Base-by-base conservation (phyloP, 2,329 filamentous ascomycete species). In the Clarireedia hainanense region DNA sequence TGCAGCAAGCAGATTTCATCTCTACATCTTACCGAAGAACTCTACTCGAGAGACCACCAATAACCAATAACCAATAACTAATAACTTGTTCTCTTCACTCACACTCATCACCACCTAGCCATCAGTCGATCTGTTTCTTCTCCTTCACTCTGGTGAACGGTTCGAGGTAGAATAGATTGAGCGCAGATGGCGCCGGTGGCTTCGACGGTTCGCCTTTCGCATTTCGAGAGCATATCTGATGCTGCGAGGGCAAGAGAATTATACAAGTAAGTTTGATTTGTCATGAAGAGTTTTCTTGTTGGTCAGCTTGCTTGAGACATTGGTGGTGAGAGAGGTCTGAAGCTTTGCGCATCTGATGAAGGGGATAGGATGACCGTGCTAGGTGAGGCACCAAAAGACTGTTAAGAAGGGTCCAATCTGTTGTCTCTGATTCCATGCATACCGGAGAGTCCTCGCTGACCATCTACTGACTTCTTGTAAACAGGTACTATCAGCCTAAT, bases 401-500 rank as follows among this genome's bases (percentile, higher is more conserved):
- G 30, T 34, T 34, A 34, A 3, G 30, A 34, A 9, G 30, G 10
- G 6, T 14, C 30, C 30, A 34, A 20, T n/a, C 7, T 42, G 7
- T 42, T 20, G 17, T 20, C 39, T 42, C 17, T 14, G 15, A 45
- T 10, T 23, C 14, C 6, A 45, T 45, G 20, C 12, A 6, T 24
- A 14, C 23, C 39, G 17, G 6, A 24, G 42, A 45, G n/a, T 20
- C 7, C 17, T 6, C 23, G 14, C 9, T 6, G 24, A n/a, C 15
- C 26, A 48, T 48, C 10, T 48, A 47, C 58, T 58, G 37, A 60
- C 57, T 47, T 40, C 30, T 7, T 24, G 7, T 10, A 23, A 45
- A 17, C 50, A 69, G 67, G 58, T 69, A 69, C 55, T 69, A 63
- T 49, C 65, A 67, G 40, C 66, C 66, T 10, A 58, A 46, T 39